Evolutionary conservation across 495 filamentous ascomycete genomes (phyloP), one percentile per base, ranked within the genome.

Genomic region (Cladorrhinum samala): DNA sequence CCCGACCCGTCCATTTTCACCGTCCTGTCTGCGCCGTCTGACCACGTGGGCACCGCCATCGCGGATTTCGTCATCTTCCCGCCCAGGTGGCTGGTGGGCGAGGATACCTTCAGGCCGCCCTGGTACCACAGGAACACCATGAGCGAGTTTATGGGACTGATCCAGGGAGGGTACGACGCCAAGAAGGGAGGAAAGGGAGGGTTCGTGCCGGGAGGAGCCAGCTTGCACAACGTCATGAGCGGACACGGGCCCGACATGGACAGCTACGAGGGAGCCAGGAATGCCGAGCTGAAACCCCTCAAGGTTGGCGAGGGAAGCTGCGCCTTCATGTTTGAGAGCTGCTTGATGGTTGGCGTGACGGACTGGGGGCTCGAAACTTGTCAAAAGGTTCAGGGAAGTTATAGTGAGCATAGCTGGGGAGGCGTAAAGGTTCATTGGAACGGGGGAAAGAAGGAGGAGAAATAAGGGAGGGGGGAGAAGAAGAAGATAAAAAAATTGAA

Each of bases 281-380:
- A 70, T 16, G 77, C 77, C 2, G 80, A 79, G 8, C 78, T 82
- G 58, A 69, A 68, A 52, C 80, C 81, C 1, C 53, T 49, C 7
- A 75, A 81, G 62, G 75, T 82, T 4, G 81, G 81, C 1, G 75
- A 68, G 48, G 78, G 77, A 18, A 81, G 78, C 55, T 82, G 81
- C 58, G 81, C 81, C 24, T 82, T 84, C 56, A 91, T 91, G 81
- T 79, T 75, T 58, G 77, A 75, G 71, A 88, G 85, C 63, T 80
- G 77, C 54, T 67, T 89, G 38, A 94, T 95, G 91, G 80, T 96
- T 9, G 91, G 91, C 3, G 89, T 95, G 13, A 94, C 90, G 14
- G 87, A 92, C 57, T 96, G 91, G 91, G 91, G 89, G 0, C 68
- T 95, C 48, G 85, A 87, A 68, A 83, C 77, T 42, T 95, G 90